Evolutionary conservation across 176 grass and related monocot species (phyloP).

Genomic region (Oryza coarctata): DNA sequence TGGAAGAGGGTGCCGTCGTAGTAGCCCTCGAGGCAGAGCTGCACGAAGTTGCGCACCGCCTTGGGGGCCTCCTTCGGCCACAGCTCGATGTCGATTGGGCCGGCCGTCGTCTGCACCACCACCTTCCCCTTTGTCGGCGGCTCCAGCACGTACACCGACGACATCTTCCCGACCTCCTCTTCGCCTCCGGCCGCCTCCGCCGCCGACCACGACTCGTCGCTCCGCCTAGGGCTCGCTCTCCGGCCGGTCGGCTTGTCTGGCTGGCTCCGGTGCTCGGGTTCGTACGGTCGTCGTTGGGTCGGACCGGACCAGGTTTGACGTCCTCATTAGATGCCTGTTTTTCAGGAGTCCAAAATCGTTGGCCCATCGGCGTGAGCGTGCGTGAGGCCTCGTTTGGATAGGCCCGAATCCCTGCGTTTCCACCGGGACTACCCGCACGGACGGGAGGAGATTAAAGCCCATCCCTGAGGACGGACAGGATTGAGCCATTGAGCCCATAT

Average conservation of each 20-base stretch:
- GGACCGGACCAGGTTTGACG: background rate
- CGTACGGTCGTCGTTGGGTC: background rate
- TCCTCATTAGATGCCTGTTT: too few relatives aligned
- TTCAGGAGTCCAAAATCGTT: too few relatives aligned
- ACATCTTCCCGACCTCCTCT: constrained; percentile 48
- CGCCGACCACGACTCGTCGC: background rate
- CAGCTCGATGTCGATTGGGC: constrained; percentile 84
- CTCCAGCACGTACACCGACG: constrained; percentile 88
- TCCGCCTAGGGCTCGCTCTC: background rate
- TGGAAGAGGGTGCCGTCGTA: constrained; percentile 80
- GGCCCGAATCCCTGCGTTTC: too few relatives aligned
- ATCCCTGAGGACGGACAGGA: too few relatives aligned
- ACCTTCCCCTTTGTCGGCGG: constrained; percentile 94
- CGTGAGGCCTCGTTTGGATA: too few relatives aligned
- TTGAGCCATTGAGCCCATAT: too few relatives aligned
- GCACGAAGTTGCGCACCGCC: constrained; percentile 89
- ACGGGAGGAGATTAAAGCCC: too few relatives aligned
- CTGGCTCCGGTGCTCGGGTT: background rate
- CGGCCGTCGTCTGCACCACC: constrained; percentile 79
- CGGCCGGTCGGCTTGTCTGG: constrained; percentile 7
- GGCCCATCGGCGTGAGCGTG: too few relatives aligned
- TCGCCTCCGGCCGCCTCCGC: background rate
- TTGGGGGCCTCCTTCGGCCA: constrained; percentile 98
- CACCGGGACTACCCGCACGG: too few relatives aligned
- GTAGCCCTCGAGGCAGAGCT: constrained; percentile 93